phyloP scores from a whole-genome alignment of 176 grass and related monocot species.

The Paspalum notatum region DNA sequence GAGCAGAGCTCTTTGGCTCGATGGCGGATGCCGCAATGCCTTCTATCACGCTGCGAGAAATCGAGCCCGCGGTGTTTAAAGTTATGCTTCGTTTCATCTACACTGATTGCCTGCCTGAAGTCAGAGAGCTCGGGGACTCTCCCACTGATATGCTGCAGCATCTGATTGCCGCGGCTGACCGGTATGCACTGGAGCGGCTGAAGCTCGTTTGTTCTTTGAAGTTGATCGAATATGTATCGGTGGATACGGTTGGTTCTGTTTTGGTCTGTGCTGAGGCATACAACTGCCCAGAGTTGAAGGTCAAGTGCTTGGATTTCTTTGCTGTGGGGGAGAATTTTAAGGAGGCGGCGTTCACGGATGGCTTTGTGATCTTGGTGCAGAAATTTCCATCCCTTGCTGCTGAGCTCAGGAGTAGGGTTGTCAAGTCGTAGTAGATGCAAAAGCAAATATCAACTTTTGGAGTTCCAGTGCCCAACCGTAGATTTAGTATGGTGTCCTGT shows the following conservation, averaged over 20 bases:
- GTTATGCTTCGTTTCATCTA: conserved; percentile 57
- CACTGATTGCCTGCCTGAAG: conserved; percentile 39
- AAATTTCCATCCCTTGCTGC: conserved; percentile 24
- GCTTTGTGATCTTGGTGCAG: conserved; percentile 30
- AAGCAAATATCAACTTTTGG: not conserved
- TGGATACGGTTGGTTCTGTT: conserved; percentile 27
- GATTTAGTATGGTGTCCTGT: not conserved
- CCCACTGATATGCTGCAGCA: not conserved
- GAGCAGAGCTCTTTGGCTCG: not conserved
- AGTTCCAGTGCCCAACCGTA: not conserved
- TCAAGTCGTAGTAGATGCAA: not conserved
- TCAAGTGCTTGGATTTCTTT: conserved; percentile 44
- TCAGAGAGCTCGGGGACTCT: not conserved
- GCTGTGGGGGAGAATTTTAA: conserved; percentile 52
- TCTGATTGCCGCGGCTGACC: conserved; percentile 51
- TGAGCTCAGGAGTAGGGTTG: conserved; percentile 17
- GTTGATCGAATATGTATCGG: conserved; percentile 27
- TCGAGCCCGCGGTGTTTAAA: not conserved
- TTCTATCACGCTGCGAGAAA: not conserved
- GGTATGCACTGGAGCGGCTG: conserved; percentile 51
- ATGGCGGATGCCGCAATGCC: not conserved
- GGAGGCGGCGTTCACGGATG: conserved; percentile 22
- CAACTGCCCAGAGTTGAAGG: conserved; percentile 43
- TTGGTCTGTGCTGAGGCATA: conserved; percentile 53
- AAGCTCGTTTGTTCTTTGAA: conserved; percentile 45